These are phyloP conservation scores for Leishmania amazonensis DNA, from an alignment of 208 protist genomes.

Conservation along the genomic window DNA sequence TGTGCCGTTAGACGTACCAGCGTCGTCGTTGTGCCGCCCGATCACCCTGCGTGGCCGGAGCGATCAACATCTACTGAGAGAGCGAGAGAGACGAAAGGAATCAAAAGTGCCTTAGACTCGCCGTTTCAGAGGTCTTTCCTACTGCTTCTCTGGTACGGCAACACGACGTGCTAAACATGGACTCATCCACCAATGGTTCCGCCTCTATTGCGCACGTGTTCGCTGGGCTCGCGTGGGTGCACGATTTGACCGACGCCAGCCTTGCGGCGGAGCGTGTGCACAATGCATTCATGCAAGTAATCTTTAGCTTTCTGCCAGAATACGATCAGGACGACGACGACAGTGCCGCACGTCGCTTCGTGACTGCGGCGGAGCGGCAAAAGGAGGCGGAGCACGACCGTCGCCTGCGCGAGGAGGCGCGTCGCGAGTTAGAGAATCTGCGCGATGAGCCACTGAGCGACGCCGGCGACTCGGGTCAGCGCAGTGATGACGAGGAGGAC, in stretches of 20 bases:
- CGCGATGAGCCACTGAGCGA: slow-evolving; percentile 38
- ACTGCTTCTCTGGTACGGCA: background rate
- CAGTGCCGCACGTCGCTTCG: slow-evolving; percentile 29
- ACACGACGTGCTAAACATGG: slow-evolving; percentile 3
- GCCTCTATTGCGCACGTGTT: slow-evolving; percentile 63
- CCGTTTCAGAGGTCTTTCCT: background rate
- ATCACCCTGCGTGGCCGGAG: background rate
- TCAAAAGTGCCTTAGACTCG: background rate
- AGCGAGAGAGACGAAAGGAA: background rate
- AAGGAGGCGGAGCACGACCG: slow-evolving; percentile 56
- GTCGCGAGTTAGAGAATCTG: slow-evolving; percentile 51
- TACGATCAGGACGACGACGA: slow-evolving; percentile 19
- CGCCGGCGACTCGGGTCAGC: slow-evolving; percentile 13
- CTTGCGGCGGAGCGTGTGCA: slow-evolving; percentile 67
- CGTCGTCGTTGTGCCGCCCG: background rate
- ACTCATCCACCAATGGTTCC: background rate
- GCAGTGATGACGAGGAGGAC: slow-evolving; percentile 27
- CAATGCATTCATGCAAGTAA: slow-evolving; percentile 67
- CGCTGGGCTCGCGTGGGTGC: slow-evolving; percentile 62
- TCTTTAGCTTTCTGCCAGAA: slow-evolving; percentile 58
- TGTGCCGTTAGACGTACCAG: background rate
- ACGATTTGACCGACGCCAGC: slow-evolving; percentile 62
- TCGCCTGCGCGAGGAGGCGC: slow-evolving; percentile 46
- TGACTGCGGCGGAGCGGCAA: slow-evolving; percentile 62
- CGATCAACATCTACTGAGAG: background rate